A percentile compares a stretch with the other conserved stretches of the same genome.
Evolutionary conservation across 2,329 filamentous ascomycete genomes (phyloP).

Genomic region (Monosporascus sp.): DNA sequence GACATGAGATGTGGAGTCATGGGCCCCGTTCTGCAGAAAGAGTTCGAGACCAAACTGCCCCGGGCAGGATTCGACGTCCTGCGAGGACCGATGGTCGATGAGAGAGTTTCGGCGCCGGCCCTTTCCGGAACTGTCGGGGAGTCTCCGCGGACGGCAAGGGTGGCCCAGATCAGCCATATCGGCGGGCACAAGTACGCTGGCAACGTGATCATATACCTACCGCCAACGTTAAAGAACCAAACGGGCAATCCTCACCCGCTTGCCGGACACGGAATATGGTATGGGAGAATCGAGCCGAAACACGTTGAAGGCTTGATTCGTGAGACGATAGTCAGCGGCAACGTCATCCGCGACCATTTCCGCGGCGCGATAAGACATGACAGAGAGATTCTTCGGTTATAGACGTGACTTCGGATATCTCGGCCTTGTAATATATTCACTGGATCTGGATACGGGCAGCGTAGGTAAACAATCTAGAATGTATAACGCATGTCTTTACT

Average conservation of each 20-base stretch:
- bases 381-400: slow-evolving; percentile 47
- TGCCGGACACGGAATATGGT: slow-evolving; percentile 73
- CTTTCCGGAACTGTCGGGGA: slow-evolving; percentile 15
- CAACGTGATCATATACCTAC: slow-evolving; percentile 77
- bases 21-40: slow-evolving; percentile 64
- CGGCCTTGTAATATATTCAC: background rate
- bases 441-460: background rate
- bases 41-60: slow-evolving; percentile 61
- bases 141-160: slow-evolving; percentile 43
- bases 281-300: slow-evolving; percentile 68
- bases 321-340: slow-evolving; percentile 64
- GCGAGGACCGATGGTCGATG: slow-evolving; percentile 37
- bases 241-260: slow-evolving; percentile 49
- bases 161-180: slow-evolving; percentile 72
- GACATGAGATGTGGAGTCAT: slow-evolving; percentile 79
- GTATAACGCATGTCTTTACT: too few species aligned
- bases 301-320: slow-evolving; percentile 71
- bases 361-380: slow-evolving; percentile 59
- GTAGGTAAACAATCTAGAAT: background rate
- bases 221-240: slow-evolving; percentile 41
- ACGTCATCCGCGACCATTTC: slow-evolving; percentile 65
- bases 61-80: slow-evolving; percentile 44
- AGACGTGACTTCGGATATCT: slow-evolving; percentile 9
- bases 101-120: slow-evolving; percentile 23
- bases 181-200: slow-evolving; percentile 83